Conservation (phyloP, 306 rosid species). For the Lagenaria siceraria region DNA sequence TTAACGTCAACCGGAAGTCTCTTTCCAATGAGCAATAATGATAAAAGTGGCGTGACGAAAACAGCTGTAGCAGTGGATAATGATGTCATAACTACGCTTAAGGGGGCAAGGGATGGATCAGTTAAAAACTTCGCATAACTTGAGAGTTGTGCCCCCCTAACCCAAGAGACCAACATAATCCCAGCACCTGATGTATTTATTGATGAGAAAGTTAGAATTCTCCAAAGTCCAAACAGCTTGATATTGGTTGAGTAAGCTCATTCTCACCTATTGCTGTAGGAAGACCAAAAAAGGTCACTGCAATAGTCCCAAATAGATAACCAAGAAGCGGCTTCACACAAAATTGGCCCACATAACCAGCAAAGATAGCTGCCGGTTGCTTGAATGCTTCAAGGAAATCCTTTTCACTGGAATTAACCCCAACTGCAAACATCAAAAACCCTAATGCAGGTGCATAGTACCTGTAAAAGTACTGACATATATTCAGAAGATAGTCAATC, state of each 20-base stretch:
- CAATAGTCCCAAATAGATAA: conserved; percentile 53
- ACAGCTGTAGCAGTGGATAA: conserved; percentile 91
- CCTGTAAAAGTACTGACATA: conserved; percentile 27
- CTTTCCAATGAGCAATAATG: conserved; percentile 82
- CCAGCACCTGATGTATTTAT: conserved; percentile 70
- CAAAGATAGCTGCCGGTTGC: conserved; percentile 56
- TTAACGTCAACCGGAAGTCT: conserved; percentile 84
- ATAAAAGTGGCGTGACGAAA: conserved; percentile 66
- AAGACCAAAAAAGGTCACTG: conserved; percentile 52
- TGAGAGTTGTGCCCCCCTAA: conserved; percentile 96
- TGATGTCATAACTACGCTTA: conserved; percentile 93
- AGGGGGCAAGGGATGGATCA: conserved; percentile 78
- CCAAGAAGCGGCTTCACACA: conserved; percentile 81
- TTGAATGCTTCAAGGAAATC: conserved; percentile 81
- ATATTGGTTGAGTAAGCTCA: conserved; percentile 13
- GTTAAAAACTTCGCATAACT: conserved; percentile 84
- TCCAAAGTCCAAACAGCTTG: background rate
- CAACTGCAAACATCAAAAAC: conserved; percentile 94
- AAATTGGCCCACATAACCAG: conserved; percentile 84
- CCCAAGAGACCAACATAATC: conserved; percentile 81
- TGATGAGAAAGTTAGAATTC: conserved; percentile 20
- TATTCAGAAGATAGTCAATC: background rate
- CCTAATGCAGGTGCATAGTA: conserved; percentile 96
- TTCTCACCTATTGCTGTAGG: conserved; percentile 69
- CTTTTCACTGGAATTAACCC: conserved; percentile 83